Conservation (phyloP, 768 basidiomycete species). For the Clitopilus passeckerianus region DNA sequence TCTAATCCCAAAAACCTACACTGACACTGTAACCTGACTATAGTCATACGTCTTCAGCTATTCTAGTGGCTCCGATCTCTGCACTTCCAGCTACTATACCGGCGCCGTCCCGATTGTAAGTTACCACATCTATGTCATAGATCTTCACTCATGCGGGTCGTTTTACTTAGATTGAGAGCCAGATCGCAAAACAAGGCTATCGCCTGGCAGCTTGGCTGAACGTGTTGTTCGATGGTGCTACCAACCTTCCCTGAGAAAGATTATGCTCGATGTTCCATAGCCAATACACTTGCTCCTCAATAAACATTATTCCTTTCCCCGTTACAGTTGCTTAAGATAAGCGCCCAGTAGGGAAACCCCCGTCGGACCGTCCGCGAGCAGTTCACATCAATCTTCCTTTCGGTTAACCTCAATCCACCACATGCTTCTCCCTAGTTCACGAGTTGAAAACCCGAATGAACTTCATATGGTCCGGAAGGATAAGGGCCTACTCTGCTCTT, state of each 20-base stretch:
- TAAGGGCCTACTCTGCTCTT: background rate
- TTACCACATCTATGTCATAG: background rate
- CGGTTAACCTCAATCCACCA: background rate
- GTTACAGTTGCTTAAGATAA: no score
- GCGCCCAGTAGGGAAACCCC: no score
- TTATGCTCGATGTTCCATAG: no score
- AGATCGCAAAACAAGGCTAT: slow-evolving; percentile 42
- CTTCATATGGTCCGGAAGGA: no score
- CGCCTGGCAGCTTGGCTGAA: slow-evolving; percentile 48
- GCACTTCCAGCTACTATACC: slow-evolving; percentile 34
- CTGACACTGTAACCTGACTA: background rate
- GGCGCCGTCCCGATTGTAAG: slow-evolving; percentile 30
- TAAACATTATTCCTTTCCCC: no score
- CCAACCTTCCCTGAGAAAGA: slow-evolving; percentile 26
- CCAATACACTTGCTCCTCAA: no score
- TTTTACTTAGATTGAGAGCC: slow-evolving; percentile 31
- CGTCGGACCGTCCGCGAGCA: no score
- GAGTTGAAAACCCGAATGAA: background rate
- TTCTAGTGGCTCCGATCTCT: slow-evolving; percentile 34
- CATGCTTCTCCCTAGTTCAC: background rate
- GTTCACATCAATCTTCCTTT: background rate
- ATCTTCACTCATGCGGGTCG: background rate
- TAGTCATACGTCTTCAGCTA: slow-evolving; percentile 41
- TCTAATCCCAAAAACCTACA: background rate
- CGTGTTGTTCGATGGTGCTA: slow-evolving; percentile 38